Base-by-base conservation (phyloP, 1,284 basidiomycete species). In the Amylostereum areolatum region DNA sequence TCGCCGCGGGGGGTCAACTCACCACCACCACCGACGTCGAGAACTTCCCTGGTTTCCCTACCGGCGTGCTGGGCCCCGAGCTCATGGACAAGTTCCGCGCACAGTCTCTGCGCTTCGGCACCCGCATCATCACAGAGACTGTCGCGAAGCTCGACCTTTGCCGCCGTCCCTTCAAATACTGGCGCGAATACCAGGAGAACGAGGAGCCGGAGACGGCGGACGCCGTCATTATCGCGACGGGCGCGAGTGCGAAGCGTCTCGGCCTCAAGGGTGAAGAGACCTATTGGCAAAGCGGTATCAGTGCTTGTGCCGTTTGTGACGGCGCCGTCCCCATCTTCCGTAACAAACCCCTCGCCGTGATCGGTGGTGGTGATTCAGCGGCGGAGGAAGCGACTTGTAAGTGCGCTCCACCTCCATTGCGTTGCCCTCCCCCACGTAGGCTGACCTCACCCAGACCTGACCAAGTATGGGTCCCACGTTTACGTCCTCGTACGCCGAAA, bases 61-160 rank as follows among this genome's bases (percentile, higher is more conserved):
- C 85, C n/a, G 96, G 96, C 40, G 94, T 99, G 48, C 81, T 93
- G 52, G 96, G 96, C 39, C 88, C 93, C 30, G 94, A 97, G 66
- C 85, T 99, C 67, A 99, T 99, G 97, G 95, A 98, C 71, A 96
- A 97, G 67, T 97, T 99, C 80, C 87, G 92, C 55, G 88, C 87
- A 54, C 92, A 95, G 63, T 91, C 87, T 42, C 76, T 88, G 58
- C 85, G 93, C 46, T 98, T 98, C 66, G 97, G 97, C 47, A 99
- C 97, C 29, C 77, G 76, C 50, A 91, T 99, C 66, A 90, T 96
- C 70, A 98, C 96, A 33, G 97, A 98, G 75, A 99, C 97, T 10
- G 87, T 99, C 45, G 88, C 91, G 46, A 92, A 91, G 67, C 85
- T 99, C 55, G 96, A 99, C 69, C 81, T 99, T 43, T 92, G 92